Base-by-base conservation (phyloP, 2,329 filamentous ascomycete species). In the Phaeosphaeria sp. region DNA sequence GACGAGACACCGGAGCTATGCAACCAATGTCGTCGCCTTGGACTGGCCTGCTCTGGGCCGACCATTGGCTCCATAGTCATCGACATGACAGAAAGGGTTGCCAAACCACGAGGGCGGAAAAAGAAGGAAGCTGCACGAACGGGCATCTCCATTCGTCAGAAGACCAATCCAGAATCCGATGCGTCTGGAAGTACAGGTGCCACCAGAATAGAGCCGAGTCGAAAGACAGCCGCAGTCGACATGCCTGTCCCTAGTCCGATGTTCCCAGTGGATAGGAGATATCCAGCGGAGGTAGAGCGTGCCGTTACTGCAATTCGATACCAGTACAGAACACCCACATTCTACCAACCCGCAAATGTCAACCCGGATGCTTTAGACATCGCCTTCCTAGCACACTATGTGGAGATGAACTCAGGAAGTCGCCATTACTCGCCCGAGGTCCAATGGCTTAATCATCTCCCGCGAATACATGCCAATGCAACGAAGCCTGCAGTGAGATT, bases 21-120 rank as follows among this genome's bases (percentile, higher is more conserved):
- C 57, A 65, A 67, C 53, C 67, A 70, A 64, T 73, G 71, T 51
- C 57, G 59, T 17, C 70, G 72, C 11, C 63, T 75, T 17, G 66
- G 68, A 17, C 62, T 75, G 33, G 46, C 55, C 20, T 75, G 73
- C 62, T 73, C 71, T 17, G 72, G 73, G 13, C 69, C 72, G 1
- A 46, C 72, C 3, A 65, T 72, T 22, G 72, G 71, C 51, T 73
- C 71, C 18, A 68, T 74, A 30, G 72, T 76, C 50, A 76, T 76
- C 52, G 72, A 75, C 30, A 75, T 75, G 72, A 75, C 72, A 0
- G 68, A 73, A 22, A 69, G 67, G 1, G 56, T 36, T 3, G 30
- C 62, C 11, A 74, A 69, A 52, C 71, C 71, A 11, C 64, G 65
- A 50, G 58, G 52, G 21, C 61, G 67, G 9, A 72, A 70, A 60